Base-by-base conservation (phyloP, 129 eudicot species). In the Flaveria robusta region DNA sequence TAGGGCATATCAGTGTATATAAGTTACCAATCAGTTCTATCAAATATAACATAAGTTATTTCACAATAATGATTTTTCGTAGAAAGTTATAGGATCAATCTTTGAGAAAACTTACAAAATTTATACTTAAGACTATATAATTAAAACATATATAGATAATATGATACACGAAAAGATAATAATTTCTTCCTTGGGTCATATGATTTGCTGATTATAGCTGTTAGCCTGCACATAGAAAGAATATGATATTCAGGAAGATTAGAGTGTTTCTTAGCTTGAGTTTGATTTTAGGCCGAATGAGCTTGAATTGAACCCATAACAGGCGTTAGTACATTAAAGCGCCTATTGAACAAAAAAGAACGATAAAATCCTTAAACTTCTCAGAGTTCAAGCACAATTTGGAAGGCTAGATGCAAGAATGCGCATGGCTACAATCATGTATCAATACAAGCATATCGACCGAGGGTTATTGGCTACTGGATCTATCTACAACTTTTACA, bases 31-130 rank as follows among this genome's bases (percentile, higher is more conserved):
- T 15, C 29, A 34, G 4, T 59, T 73, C 15, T 27, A 43, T 58
- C 12, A 11, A 9, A 56, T 24, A 3, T 22, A 73, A 22, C 43
- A 3, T 9, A 13, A 9, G 54, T 8, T 73, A 39, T 72, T 49
- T 70, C 24, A 70, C 47, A 3, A 23, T 69, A 69, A 47, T 45
- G 56, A 26, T 26, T 63, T 27, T 63, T 29, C 68, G 15, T 29
- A 63, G 45, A 10, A 1, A 63, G 18, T 27, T 14, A 26, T 29
- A 26, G 2, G 16, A 27, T 63, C 23, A 29, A 26, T 29, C 68
- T 63, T 14, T 63, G 45, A 8, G 31, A 58, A 22, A 14, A 58
- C 29, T n/a, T 12, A 46, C 22, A 11, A 20, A 22, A 27, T 19
- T 3, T 56, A 56, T 9, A 58, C 3, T 22, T 22, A 22, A 22